phyloP scores from a whole-genome alignment of 2,329 filamentous ascomycete species.

The Apiospora koreana region DNA sequence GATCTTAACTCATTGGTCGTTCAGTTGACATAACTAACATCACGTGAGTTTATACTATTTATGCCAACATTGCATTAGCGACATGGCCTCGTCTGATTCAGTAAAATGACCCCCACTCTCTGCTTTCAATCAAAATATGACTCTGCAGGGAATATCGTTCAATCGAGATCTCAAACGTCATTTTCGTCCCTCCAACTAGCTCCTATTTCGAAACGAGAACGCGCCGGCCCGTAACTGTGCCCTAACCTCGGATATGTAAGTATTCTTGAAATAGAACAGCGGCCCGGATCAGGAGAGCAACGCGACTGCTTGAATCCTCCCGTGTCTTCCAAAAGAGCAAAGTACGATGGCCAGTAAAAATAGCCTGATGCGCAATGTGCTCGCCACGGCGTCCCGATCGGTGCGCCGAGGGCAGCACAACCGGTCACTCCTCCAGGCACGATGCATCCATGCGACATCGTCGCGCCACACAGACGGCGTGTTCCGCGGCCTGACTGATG shows the following conservation, averaged over 20 bases:
- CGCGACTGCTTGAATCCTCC: not conserved
- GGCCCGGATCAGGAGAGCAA: not conserved
- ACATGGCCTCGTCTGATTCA: too few relatives aligned
- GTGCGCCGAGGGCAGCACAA: not conserved
- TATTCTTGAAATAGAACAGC: not conserved
- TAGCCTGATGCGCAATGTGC: not conserved
- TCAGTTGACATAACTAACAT: not conserved
- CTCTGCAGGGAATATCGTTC: not conserved
- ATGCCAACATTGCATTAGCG: not conserved
- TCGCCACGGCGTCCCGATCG: not conserved
- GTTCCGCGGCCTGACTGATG: constrained; percentile 37
- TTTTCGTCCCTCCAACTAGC: not conserved
- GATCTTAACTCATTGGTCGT: not conserved
- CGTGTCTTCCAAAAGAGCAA: not conserved
- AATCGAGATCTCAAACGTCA: not conserved
- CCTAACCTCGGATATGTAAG: not conserved
- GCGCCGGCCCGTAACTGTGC: not conserved
- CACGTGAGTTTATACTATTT: not conserved
- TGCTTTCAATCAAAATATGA: not conserved
- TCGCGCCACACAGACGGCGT: constrained; percentile 36
- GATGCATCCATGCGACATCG: constrained; percentile 26
- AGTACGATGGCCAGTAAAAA: not conserved
- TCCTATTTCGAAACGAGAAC: not conserved
- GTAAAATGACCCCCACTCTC: not conserved
- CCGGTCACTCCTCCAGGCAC: constrained; percentile 7